A percentile compares a stretch with the other conserved stretches of the same genome.
phyloP scores from a whole-genome alignment of 805 yeast species.

The Spathaspora hagerdaliae region DNA sequence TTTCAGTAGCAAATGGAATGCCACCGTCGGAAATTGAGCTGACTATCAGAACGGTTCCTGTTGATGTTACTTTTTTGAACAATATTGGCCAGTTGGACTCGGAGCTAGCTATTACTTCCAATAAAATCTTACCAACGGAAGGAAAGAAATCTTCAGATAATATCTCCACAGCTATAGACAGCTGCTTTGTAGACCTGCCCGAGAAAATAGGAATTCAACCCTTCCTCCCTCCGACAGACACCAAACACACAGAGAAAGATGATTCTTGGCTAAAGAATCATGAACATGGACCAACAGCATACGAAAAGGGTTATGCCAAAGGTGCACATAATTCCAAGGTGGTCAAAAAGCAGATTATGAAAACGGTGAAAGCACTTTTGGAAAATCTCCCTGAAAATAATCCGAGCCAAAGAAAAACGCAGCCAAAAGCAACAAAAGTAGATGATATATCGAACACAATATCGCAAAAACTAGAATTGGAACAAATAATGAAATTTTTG shows the following conservation, averaged over 20 bases:
- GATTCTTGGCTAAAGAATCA: constrained; percentile 8
- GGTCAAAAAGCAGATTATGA: constrained; percentile 14
- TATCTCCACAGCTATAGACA: not conserved
- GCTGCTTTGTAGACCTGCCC: not conserved
- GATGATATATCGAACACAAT: constrained; percentile 36
- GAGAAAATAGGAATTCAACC: constrained; percentile 17
- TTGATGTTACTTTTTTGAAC: constrained; percentile 24
- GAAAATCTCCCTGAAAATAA: constrained; percentile 3
- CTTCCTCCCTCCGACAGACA: constrained; percentile 3
- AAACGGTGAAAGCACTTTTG: constrained; percentile 8
- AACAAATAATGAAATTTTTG: constrained; percentile 29
- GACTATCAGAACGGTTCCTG: constrained; percentile 16
- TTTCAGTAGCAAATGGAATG: constrained; percentile 22
- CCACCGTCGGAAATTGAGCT: constrained; percentile 13
- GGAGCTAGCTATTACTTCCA: not conserved
- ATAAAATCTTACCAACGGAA: not conserved
- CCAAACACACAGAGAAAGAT: not conserved
- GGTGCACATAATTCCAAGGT: constrained; percentile 27
- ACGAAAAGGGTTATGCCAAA: constrained; percentile 29
- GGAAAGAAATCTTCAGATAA: not conserved
- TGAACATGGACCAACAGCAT: constrained; percentile 26
- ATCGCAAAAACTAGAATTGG: constrained; percentile 26
- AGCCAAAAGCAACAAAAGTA: constrained; percentile 8
- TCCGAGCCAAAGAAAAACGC: not conserved
- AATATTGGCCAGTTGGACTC: not conserved